Evolutionary conservation across 129 eudicot genomes (phyloP), one percentile per base, ranked within the genome.

Genomic region (Escallonia herrerae): DNA sequence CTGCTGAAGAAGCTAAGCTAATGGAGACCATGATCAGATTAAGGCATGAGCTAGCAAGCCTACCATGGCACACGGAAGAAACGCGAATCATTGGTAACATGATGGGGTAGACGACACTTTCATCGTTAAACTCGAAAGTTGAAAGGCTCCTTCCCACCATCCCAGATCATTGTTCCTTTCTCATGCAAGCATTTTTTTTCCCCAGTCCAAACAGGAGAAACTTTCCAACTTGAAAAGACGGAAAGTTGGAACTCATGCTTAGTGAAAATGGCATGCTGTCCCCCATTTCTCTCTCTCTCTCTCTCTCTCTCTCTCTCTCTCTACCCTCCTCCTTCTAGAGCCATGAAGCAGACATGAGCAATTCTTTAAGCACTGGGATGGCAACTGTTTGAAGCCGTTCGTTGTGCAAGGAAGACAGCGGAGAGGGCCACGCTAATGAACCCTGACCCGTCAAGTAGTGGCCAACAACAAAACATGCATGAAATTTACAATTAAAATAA

Each of bases 121-220:
- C 81, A 80, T 80, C 84, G 81, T 80, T 67, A 33, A 58, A 60
- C 78, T 67, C 84, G 46, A 80, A 80, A 80, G 81, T 9, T 13
- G 58, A 70, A 70, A 64, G 69, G 60, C 76, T 64, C 72, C 60
- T 55, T 73, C 57, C 84, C 76, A 79, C 84, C 83, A 72, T 61
- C 76, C 65, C 55, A 62, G 64, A 3, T 48, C 48, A 53, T 40
- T 72, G 15, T 63, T 72, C 57, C 42, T 57, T 63, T 45, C 52
- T 15, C 63, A 65, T 75, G 77, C 80, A 62, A 63, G 65, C 80
- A 62, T 71, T 56, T 40, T 15, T n/a, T 59, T 71, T 54, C 40
- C 41, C 43, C 45, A 13, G n/a, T 62, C 62, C 6, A 65, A 22
- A 22, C 33, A 22, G 33, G 51, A 74, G 55, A 63, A 44, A 61